A percentile compares a stretch with the other conserved stretches of the same genome.
These are phyloP conservation scores for Fusarium sacchari DNA, from an alignment of 2,329 filamentous ascomycete species.

Conservation along the genomic window DNA sequence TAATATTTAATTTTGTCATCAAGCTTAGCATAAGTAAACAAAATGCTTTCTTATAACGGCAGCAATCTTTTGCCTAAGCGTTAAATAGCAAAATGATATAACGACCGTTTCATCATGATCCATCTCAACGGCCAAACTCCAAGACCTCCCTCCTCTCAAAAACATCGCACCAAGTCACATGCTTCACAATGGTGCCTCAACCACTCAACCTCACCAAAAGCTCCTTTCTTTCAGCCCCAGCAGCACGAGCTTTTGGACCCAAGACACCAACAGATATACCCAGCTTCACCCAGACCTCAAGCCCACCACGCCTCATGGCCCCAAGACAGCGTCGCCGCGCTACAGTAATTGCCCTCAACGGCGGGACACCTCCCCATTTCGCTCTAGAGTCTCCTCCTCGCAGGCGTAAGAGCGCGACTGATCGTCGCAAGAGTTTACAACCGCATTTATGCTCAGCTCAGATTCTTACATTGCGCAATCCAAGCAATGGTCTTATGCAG, in stretches of 20 bases:
- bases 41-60: background rate
- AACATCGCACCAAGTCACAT: rapidly evolving
- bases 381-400: background rate
- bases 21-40: background rate
- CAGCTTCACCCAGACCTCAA: rapidly evolving
- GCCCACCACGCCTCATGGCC: background rate
- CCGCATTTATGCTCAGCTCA: background rate
- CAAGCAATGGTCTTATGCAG: rapidly evolving
- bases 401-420: background rate
- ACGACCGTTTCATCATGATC: background rate
- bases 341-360: background rate
- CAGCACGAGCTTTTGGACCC: rapidly evolving
- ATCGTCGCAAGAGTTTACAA: background rate
- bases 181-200: background rate
- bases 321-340: background rate
- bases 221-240: rapidly evolving
- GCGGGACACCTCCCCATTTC: background rate
- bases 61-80: too few relatives aligned
- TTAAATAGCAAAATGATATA: background rate
- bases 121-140: background rate
- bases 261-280: background rate
- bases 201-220: background rate
- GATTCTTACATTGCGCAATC: rapidly evolving
- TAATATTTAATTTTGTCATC: background rate
- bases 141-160: rapidly evolving